Percentiles rank a stretch among this genome's conserved stretches.
Conservation (phyloP, 345 rosid species). For the Camelina neglecta region DNA sequence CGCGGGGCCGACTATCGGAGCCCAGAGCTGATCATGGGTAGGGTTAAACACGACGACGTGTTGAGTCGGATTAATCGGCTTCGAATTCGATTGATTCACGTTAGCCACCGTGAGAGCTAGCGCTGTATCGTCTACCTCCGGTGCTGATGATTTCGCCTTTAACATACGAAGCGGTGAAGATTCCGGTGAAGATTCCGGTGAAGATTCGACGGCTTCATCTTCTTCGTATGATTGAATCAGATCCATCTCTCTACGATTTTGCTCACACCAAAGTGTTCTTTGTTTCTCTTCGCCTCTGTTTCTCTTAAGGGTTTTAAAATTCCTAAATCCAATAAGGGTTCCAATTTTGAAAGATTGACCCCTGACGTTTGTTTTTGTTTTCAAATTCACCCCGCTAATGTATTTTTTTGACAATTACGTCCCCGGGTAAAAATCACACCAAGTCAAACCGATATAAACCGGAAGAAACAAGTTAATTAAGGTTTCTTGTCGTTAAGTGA, state of each 20-base stretch:
- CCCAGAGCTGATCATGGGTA: conserved; percentile 90
- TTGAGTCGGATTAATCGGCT: conserved; percentile 81
- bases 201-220: conserved; percentile 33
- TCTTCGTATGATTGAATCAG: conserved; percentile 45
- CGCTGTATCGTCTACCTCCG: conserved; percentile 87
- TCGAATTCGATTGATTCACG: conserved; percentile 56
- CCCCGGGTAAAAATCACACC: neutral
- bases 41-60: conserved; percentile 81
- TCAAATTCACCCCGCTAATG: neutral
- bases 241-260: conserved; percentile 38
- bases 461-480: too few species aligned
- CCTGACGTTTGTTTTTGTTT: neutral
- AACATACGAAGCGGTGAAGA: conserved; percentile 83
- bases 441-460: too few species aligned
- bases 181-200: conserved; percentile 84
- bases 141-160: conserved; percentile 81
- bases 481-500: too few species aligned
- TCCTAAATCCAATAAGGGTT: conserved; percentile 20
- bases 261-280: neutral
- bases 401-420: neutral
- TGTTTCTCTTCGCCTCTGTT: neutral
- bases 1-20: conserved; percentile 83
- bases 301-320: conserved; percentile 32
- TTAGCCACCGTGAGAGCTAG: conserved; percentile 80
- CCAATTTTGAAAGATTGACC: neutral